Evolutionary conservation across 225 moss, liverwort and hornwort species (phyloP).

Genomic region (Marchantia paleacea): DNA sequence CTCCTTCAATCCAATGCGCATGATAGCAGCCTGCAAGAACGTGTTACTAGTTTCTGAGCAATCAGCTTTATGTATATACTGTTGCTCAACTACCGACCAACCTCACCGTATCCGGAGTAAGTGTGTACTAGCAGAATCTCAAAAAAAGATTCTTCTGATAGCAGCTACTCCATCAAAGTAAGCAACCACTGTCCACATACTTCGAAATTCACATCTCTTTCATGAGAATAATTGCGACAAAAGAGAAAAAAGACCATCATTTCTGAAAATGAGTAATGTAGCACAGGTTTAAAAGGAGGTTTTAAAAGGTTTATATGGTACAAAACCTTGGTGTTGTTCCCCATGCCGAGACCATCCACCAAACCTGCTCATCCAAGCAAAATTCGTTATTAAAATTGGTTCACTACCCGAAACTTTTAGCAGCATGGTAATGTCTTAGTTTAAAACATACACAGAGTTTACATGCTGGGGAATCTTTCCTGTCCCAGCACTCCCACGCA

Average conservation of each 20-base stretch:
- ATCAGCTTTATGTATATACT: not conserved
- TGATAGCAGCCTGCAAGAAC: conserved; percentile 58
- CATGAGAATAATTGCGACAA: no score
- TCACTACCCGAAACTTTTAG: not conserved
- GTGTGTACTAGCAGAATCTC: not conserved
- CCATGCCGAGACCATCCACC: conserved; percentile 68
- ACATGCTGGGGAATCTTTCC: not conserved
- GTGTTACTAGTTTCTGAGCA: not conserved
- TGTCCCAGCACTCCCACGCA: not conserved
- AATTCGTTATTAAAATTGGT: not conserved
- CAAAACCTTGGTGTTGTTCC: conserved; percentile 68
- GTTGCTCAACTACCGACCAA: not conserved
- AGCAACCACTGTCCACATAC: not conserved
- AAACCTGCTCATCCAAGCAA: conserved; percentile 45
- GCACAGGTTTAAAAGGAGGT: no score
- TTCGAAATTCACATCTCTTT: no score
- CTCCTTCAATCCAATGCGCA: conserved; percentile 63
- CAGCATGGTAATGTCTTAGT: not conserved
- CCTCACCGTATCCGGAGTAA: not conserved
- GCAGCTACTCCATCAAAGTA: no score
- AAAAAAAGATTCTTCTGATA: not conserved
- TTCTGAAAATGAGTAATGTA: not conserved
- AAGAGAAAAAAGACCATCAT: no score
- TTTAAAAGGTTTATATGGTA: no score
- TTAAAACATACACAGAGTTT: not conserved